Evolutionary conservation across 352 stramenopile genomes (phyloP), one percentile per base, ranked within the genome.

Genomic region (Thalassiosira pacifica): DNA sequence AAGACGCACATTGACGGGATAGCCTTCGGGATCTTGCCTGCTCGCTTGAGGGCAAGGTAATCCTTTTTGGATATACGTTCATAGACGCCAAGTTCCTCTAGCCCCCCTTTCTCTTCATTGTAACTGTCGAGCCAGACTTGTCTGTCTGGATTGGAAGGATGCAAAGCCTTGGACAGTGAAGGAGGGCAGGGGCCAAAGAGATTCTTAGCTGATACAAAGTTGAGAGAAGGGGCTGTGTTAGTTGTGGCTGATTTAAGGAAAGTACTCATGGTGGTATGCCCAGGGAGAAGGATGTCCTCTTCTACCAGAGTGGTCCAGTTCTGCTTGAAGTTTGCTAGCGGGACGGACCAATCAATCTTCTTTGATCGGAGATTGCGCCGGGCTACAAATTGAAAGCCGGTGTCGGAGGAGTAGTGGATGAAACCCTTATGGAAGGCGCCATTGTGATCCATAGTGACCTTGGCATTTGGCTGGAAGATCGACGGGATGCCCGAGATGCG

Each of bases 121-220:
- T 64, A 64, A 24, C 24, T 68, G 27, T 45, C 8, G 8, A 82
- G 48, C 75, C 75, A 82, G 24, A 82, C 57, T 0, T 76, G 11
- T 0, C 75, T 16, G 37, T 82, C 75, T 24, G 75, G 75, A 32
- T 82, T 52, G 11, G 42, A 48, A 0, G 22, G 16, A 55, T 48
- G 37, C 11, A 82, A 22, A 0, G 75, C 75, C 19, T 67, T 24
- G 10, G 53, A 18, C 1, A 82, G 64, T 6, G 48, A 55, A 0
- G 75, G 37, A 37, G 75, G 75, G 63, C 75, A 82, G 10, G 24
- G 29, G 1, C 22, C 22, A 52, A 55, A 27, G 0, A 77, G 61
- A 37, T 77, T 71, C 32, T 65, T 34, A 10, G 60, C 65, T 0
- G 52, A 66, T 10, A 63, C 34, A 42, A 72, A 72, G 29, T 72